phyloP scores from a whole-genome alignment of 352 stramenopile species.

The Phytophthora meadii region DNA sequence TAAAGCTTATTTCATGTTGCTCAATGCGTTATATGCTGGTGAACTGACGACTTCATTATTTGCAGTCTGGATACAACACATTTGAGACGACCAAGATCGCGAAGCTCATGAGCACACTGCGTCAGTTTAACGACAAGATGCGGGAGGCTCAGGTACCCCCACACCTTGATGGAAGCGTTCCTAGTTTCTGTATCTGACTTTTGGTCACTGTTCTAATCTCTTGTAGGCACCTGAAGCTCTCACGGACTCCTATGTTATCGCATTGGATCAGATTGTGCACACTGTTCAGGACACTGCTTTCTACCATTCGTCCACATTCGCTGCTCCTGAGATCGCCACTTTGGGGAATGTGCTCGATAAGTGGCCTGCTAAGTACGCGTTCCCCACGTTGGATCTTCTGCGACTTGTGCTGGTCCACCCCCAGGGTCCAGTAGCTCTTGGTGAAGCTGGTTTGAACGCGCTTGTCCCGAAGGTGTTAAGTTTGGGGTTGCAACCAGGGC shows the following conservation, averaged over 20 bases:
- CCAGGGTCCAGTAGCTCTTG: constrained; percentile 61
- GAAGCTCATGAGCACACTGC: constrained; percentile 92
- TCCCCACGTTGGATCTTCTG: constrained; percentile 93
- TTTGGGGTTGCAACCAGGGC: constrained; percentile 43
- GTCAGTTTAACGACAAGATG: constrained; percentile 90
- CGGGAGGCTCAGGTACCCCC: constrained; percentile 50
- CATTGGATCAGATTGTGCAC: constrained; percentile 62
- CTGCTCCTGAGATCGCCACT: constrained; percentile 57
- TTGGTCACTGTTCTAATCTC: constrained; percentile 1
- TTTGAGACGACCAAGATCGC: constrained; percentile 94
- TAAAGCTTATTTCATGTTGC: constrained; percentile 19
- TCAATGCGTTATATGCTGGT: not conserved
- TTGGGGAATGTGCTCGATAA: constrained; percentile 67
- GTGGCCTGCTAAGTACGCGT: constrained; percentile 83
- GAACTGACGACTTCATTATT: constrained; percentile 11
- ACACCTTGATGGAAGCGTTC: not conserved
- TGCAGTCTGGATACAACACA: constrained; percentile 84
- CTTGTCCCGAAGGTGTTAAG: constrained; percentile 47
- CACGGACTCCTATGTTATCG: constrained; percentile 56
- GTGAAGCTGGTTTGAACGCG: constrained; percentile 38
- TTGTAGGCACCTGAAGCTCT: constrained; percentile 33
- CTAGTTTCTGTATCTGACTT: not conserved
- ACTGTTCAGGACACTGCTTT: constrained; percentile 85
- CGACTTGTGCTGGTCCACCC: constrained; percentile 91
- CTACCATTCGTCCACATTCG: constrained; percentile 93